phyloP scores from a whole-genome alignment of 345 rosid species.

The Tarenaya hassleriana region DNA sequence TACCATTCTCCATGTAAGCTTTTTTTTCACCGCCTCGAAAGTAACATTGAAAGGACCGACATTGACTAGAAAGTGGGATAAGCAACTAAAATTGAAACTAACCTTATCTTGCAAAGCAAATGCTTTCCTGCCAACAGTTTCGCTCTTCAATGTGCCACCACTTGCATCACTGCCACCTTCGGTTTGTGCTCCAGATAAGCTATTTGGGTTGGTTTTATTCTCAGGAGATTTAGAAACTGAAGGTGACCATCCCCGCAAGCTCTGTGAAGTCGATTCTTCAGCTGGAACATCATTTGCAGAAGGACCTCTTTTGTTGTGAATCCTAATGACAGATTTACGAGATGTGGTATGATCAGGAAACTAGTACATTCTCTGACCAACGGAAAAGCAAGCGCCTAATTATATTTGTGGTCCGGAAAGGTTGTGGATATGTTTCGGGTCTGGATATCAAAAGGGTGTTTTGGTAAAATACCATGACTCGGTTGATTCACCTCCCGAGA shows the following conservation, averaged over 20 bases:
- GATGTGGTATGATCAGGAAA: constrained; percentile 4
- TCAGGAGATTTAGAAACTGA: constrained; percentile 32
- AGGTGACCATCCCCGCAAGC: constrained; percentile 6
- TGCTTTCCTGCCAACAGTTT: constrained; percentile 61
- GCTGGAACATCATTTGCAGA: constrained; percentile 28
- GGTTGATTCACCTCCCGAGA: constrained; percentile 31
- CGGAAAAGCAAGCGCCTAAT: too few relatives aligned
- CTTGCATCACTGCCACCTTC: constrained; percentile 38
- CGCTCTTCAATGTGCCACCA: too few relatives aligned
- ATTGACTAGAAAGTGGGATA: too few relatives aligned
- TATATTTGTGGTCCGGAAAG: too few relatives aligned
- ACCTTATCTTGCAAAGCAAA: constrained; percentile 98
- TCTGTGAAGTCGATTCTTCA: constrained; percentile 35
- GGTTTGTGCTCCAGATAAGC: constrained; percentile 32
- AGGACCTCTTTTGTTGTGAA: constrained; percentile 34
- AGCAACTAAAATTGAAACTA: constrained; percentile 14
- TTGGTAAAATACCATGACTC: constrained; percentile 36
- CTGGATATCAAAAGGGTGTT: neutral
- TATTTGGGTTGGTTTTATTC: constrained; percentile 35
- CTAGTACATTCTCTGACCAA: too few relatives aligned
- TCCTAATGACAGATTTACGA: constrained; percentile 31
- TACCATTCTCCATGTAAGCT: too few relatives aligned
- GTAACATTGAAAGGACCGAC: too few relatives aligned
- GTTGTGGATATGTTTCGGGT: too few relatives aligned
- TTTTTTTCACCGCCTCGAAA: too few relatives aligned